Evolutionary conservation across 768 basidiomycete genomes (phyloP).

Genomic region (Serendipita sp.): DNA sequence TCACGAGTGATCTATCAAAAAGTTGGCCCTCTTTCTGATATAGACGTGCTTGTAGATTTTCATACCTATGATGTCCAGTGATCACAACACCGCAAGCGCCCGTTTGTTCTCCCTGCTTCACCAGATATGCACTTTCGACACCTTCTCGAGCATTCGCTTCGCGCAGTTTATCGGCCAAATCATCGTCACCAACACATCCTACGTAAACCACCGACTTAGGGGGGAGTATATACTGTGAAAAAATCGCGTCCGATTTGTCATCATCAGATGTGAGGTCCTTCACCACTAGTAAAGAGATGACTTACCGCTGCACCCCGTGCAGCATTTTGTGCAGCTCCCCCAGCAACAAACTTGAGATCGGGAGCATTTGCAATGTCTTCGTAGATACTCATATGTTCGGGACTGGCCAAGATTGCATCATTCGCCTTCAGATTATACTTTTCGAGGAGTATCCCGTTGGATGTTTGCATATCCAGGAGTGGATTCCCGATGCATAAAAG

Average conservation of each 20-base stretch:
- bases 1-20: constrained; percentile 68
- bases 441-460: constrained; percentile 59
- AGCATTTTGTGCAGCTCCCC: constrained; percentile 93
- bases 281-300: constrained; percentile 11
- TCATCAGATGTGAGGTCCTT: not conserved
- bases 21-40: not conserved
- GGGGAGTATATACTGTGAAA: constrained; percentile 75
- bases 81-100: constrained; percentile 95
- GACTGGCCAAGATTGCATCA: constrained; percentile 89
- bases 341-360: constrained; percentile 81
- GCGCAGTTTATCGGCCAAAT: constrained; percentile 77
- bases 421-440: constrained; percentile 89
- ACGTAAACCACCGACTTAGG: constrained; percentile 80
- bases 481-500: constrained; percentile 93
- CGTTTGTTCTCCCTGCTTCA: constrained; percentile 74
- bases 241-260: not conserved
- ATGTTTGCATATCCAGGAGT: constrained; percentile 90
- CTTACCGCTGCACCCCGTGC: constrained; percentile 91
- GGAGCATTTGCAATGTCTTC: constrained; percentile 67
- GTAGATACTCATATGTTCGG: constrained; percentile 80
- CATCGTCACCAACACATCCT: constrained; percentile 87
- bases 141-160: constrained; percentile 87
- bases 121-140: constrained; percentile 73
- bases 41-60: not conserved
- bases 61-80: constrained; percentile 79